phyloP scores from a whole-genome alignment of 2,329 filamentous ascomycete species.

The Phaeophleospora eucalypticola region DNA sequence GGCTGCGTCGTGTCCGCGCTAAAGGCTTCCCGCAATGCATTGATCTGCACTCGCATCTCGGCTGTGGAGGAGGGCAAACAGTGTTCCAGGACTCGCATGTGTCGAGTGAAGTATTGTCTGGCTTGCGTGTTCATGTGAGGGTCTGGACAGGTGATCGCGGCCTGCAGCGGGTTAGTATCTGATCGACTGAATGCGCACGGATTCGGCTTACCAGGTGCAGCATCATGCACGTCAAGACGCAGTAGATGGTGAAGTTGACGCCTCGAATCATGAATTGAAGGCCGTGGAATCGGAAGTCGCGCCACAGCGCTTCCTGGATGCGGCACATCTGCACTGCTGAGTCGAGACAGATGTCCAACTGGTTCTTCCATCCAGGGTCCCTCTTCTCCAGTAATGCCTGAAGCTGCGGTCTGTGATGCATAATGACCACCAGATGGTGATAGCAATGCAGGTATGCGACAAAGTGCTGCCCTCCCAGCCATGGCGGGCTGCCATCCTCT shows the following conservation, averaged over 20 bases:
- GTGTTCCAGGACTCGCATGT: constrained; percentile 89
- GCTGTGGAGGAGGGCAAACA: constrained; percentile 78
- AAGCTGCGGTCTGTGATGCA: constrained; percentile 83
- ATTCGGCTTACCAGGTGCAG: constrained; percentile 72
- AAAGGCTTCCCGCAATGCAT: constrained; percentile 84
- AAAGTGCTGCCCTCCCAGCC: constrained; percentile 74
- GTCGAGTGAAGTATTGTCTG: constrained; percentile 81
- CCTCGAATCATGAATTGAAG: constrained; percentile 89
- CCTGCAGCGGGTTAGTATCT: constrained; percentile 40
- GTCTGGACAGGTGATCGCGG: constrained; percentile 89
- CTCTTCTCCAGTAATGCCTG: constrained; percentile 69
- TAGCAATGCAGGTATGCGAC: constrained; percentile 87
- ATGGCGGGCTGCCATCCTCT: constrained; percentile 72
- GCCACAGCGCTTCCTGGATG: constrained; percentile 76
- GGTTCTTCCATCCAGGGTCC: constrained; percentile 77
- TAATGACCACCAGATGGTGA: constrained; percentile 77
- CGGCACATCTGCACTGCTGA: constrained; percentile 82
- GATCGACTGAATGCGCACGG: not conserved
- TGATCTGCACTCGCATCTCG: constrained; percentile 84
- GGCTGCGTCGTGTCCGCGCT: constrained; percentile 79
- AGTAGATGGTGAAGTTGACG: constrained; percentile 94
- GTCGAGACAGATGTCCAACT: constrained; percentile 81
- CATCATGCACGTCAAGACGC: constrained; percentile 84
- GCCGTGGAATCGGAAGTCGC: constrained; percentile 71
- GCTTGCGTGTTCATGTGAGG: constrained; percentile 81